These are phyloP conservation scores for Paraphoma sp. DNA, from an alignment of 2,329 filamentous ascomycete species.

Conservation along the genomic window DNA sequence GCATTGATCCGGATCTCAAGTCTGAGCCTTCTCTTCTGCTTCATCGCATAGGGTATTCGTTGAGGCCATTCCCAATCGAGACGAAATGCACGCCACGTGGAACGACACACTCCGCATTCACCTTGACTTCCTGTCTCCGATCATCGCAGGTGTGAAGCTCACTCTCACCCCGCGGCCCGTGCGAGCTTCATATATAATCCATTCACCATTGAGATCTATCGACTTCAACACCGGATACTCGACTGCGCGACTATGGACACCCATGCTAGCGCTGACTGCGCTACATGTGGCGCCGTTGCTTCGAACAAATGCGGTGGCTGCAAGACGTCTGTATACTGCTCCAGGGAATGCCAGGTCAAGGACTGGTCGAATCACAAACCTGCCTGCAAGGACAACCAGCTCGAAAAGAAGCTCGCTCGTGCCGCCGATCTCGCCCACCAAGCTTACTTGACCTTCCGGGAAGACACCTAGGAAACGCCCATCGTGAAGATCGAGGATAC, in stretches of 20 bases:
- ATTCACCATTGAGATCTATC: too few species aligned
- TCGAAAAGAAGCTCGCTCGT: constrained; percentile 1
- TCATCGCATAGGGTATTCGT: too few species aligned
- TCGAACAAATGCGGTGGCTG: constrained; percentile 3
- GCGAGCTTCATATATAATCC: too few species aligned
- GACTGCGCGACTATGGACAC: not conserved
- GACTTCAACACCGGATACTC: too few species aligned
- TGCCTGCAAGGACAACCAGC: not conserved
- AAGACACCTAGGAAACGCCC: constrained; percentile 6
- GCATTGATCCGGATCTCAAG: too few species aligned
- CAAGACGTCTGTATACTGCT: constrained; percentile 4
- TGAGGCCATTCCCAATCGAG: too few species aligned
- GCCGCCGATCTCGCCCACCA: constrained; percentile 1
- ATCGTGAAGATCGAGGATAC: not conserved
- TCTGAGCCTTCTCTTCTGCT: too few species aligned
- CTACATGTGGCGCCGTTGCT: not conserved
- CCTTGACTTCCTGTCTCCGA: too few species aligned
- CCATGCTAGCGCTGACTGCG: not conserved
- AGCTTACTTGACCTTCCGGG: constrained; percentile 10
- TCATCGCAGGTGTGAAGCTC: too few species aligned
- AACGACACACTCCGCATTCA: too few species aligned
- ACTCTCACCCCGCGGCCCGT: too few species aligned
- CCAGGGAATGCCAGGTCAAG: constrained; percentile 1
- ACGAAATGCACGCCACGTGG: too few species aligned
- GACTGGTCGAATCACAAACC: constrained; percentile 8